Base-by-base conservation (phyloP, 805 yeast species). In the Candida methanosorbosa region DNA sequence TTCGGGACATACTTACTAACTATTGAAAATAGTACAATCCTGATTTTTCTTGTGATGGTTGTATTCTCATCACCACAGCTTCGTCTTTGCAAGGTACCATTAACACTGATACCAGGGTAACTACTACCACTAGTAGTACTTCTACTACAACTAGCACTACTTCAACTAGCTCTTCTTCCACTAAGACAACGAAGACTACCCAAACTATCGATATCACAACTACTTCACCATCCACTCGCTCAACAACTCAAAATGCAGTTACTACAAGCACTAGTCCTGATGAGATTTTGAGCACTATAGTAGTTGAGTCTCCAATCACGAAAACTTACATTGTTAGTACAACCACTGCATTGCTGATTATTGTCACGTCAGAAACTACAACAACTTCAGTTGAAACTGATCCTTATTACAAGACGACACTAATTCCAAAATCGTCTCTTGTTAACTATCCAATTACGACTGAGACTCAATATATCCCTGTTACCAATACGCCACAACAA, bases 51-150 rank as follows among this genome's bases (percentile, higher is more conserved):
- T 52, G 57, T 34, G 50, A 38, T 34, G 52, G 54, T 2, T 50
- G 57, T 33, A 34, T 42, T 7, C 18, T 50, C 18, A 53, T 53
- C 33, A 52, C 58, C 5, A 54, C 58, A 2, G 49, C 46, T 12
- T 29, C 39, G 3, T 43, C 49, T 18, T 37, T 49, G 14, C 44
- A 37, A 22, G 56, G 59, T 5, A 52, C 56, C 3, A 8, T 44
- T 13, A 44, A 41, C 29, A 46, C 48, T n/a, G 41, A 39, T 27
- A 39, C 49, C 16, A 17, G 18, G 4, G 9, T 28, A 16, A 18
- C 32, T 8, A 24, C 40, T 13, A 38, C 40, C 13, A 32, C 43
- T 6, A 21, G 34, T 27, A 16, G 33, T 12, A 22, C 38, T 16
- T 15, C 37, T 12, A 24, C 38, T 8, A 29, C 45, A 16, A 20